Evolutionary conservation across 768 basidiomycete genomes (phyloP).

Genomic region (Psilocybe cyanescens): DNA sequence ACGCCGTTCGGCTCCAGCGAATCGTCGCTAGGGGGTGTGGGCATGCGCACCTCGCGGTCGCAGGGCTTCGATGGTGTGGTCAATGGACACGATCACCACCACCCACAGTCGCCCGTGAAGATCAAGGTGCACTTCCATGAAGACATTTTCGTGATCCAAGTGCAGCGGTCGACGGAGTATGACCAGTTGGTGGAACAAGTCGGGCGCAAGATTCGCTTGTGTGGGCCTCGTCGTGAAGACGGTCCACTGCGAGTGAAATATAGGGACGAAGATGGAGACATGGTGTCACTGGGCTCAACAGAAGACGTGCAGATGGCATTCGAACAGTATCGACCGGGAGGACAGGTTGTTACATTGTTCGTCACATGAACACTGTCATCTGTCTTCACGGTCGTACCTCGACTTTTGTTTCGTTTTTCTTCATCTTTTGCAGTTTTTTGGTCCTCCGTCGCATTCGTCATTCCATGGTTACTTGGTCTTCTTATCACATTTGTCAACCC

Average conservation of each 20-base stretch:
- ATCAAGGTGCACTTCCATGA: constrained; percentile 95
- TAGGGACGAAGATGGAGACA: constrained; percentile 90
- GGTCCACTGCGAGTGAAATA: constrained; percentile 87
- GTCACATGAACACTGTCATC: constrained; percentile 57
- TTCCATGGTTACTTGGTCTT: constrained; percentile 4
- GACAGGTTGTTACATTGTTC: constrained; percentile 74
- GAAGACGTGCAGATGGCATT: constrained; percentile 97
- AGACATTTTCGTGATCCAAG: constrained; percentile 94
- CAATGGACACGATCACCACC: constrained; percentile 15
- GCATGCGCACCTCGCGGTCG: constrained; percentile 57
- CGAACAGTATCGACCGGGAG: constrained; percentile 78
- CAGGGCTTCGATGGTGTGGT: constrained; percentile 51
- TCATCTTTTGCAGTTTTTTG: neutral
- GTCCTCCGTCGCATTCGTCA: constrained; percentile 9
- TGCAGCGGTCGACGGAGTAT: constrained; percentile 79
- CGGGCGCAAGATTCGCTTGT: constrained; percentile 89
- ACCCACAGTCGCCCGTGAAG: constrained; percentile 55
- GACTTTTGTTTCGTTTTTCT: neutral
- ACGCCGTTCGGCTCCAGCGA: constrained; percentile 92
- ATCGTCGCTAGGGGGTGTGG: constrained; percentile 67
- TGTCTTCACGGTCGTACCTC: neutral
- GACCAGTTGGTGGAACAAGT: constrained; percentile 87
- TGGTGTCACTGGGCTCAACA: constrained; percentile 85
- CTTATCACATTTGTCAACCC: neutral
- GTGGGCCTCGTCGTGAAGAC: constrained; percentile 80